Conservation (phyloP, 1,139 yeast species). For the Debaryomyces robertsiae region DNA sequence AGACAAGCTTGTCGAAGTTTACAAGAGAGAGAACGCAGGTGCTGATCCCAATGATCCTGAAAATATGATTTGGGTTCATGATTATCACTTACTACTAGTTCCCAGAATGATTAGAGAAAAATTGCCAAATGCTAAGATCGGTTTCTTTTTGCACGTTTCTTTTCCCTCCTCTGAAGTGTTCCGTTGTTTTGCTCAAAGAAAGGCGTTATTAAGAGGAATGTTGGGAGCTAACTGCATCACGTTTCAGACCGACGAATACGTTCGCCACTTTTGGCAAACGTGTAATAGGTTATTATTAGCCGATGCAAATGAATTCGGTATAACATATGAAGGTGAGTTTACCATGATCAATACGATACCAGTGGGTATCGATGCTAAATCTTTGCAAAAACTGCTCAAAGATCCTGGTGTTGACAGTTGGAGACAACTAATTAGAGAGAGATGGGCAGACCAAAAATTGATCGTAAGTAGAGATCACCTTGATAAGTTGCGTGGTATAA, state of each 20-base stretch:
- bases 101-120: slow-evolving; percentile 80
- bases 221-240: slow-evolving; percentile 87
- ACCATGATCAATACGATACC: slow-evolving; percentile 72
- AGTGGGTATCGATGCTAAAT: slow-evolving; percentile 82
- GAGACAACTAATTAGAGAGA: slow-evolving; percentile 69
- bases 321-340: slow-evolving; percentile 66
- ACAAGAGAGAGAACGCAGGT: slow-evolving; percentile 54
- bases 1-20: slow-evolving; percentile 65
- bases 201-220: slow-evolving; percentile 74
- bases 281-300: slow-evolving; percentile 82
- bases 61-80: slow-evolving; percentile 83
- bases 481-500: slow-evolving; percentile 85
- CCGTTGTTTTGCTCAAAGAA: slow-evolving; percentile 89
- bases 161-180: slow-evolving; percentile 97
- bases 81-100: slow-evolving; percentile 84
- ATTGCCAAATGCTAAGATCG: slow-evolving; percentile 84
- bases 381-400: slow-evolving; percentile 50
- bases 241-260: slow-evolving; percentile 91
- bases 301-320: slow-evolving; percentile 76
- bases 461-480: slow-evolving; percentile 88
- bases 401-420: slow-evolving; percentile 64
- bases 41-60: slow-evolving; percentile 44
- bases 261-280: slow-evolving; percentile 90
- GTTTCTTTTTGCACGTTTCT: slow-evolving; percentile 89
- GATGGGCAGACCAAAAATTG: slow-evolving; percentile 73